Evolutionary conservation across 2,329 filamentous ascomycete genomes (phyloP).

Genomic region (Penicillium palitans): DNA sequence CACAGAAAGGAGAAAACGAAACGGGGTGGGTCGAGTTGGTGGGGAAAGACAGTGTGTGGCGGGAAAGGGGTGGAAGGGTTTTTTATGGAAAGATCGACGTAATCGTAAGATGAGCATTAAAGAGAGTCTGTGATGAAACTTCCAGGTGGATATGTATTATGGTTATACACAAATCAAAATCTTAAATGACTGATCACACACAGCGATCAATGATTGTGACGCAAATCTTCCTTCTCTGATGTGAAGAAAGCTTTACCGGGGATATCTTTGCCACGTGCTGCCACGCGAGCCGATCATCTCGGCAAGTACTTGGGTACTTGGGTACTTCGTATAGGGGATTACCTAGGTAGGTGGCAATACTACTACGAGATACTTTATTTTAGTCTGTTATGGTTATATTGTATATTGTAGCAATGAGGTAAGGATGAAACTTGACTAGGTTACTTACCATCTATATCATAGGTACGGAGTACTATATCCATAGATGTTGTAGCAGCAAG

Average conservation of each 20-base stretch:
- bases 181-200: not conserved
- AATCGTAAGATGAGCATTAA: not conserved
- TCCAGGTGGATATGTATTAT: not conserved
- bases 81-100: slow-evolving; percentile 10
- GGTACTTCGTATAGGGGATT: too few relatives aligned
- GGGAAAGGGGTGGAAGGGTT: slow-evolving; percentile 4
- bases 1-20: slow-evolving; percentile 21
- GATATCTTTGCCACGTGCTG: slow-evolving; percentile 26
- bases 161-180: not conserved
- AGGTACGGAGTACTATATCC: too few relatives aligned
- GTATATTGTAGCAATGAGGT: not conserved
- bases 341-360: not conserved
- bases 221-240: not conserved
- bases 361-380: not conserved
- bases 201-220: not conserved
- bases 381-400: not conserved
- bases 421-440: not conserved
- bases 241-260: slow-evolving; percentile 7
- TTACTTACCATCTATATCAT: not conserved
- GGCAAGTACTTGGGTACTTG: not conserved
- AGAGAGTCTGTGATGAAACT: not conserved
- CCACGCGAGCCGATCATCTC: slow-evolving; percentile 7
- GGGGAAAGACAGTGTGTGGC: slow-evolving; percentile 3
- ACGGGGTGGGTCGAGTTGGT: slow-evolving; percentile 23
- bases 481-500: not conserved